Percentiles rank a stretch among this genome's conserved stretches.
These are phyloP conservation scores for Ajuga reptans DNA, from an alignment of 305 asterid genomes.

Conservation along the genomic window DNA sequence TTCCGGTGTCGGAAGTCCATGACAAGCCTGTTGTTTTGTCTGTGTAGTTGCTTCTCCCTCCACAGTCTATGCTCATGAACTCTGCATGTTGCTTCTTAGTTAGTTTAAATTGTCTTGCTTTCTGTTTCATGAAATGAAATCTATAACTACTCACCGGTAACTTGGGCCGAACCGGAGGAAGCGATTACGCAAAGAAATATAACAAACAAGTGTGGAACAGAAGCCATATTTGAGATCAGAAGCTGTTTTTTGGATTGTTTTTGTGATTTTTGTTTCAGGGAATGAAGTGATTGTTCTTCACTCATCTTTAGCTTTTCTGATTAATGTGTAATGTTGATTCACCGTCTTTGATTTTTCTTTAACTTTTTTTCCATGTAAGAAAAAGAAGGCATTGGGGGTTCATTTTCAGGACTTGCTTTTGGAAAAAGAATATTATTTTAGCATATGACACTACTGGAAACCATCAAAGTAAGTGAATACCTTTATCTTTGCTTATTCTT, in stretches of 20 bases:
- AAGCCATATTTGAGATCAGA: slow-evolving; percentile 46
- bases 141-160: slow-evolving; percentile 56
- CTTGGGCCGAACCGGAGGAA: slow-evolving; percentile 54
- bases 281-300: slow-evolving; percentile 23
- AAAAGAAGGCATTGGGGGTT: slow-evolving; percentile 21
- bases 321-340: slow-evolving; percentile 30
- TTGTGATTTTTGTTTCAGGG: slow-evolving; percentile 20
- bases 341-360: slow-evolving; percentile 26
- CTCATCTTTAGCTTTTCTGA: slow-evolving; percentile 31
- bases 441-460: slow-evolving; percentile 30
- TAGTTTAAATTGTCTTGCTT: background rate
- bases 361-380: slow-evolving; percentile 2
- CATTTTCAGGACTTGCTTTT: slow-evolving; percentile 33
- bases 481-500: slow-evolving; percentile 18
- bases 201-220: slow-evolving; percentile 20
- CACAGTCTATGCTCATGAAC: slow-evolving; percentile 88
- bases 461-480: slow-evolving; percentile 29
- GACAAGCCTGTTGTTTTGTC: slow-evolving; percentile 57
- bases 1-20: slow-evolving; percentile 60
- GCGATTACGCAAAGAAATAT: slow-evolving; percentile 32
- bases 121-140: background rate
- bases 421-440: slow-evolving; percentile 39
- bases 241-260: slow-evolving; percentile 6
- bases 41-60: slow-evolving; percentile 55
- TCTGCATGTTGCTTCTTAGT: slow-evolving; percentile 46